Percentiles rank a stretch among this genome's conserved stretches.
Evolutionary conservation across 805 yeast genomes (phyloP).

Genomic region (Cyberlindnera xishuangbannaensis): DNA sequence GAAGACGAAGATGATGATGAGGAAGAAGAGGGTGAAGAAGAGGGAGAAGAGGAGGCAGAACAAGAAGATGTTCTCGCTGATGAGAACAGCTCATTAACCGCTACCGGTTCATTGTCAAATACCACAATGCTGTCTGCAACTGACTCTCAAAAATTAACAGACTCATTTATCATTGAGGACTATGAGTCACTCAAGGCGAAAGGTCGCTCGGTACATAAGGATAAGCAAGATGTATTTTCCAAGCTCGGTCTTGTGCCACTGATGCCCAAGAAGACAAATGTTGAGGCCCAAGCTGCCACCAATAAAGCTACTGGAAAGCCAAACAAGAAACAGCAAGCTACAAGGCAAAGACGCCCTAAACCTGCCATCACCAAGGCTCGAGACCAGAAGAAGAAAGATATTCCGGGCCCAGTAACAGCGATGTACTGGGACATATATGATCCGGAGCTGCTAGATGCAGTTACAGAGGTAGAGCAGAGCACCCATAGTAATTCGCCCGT

Average conservation of each 20-base stretch:
- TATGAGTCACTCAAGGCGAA: slow-evolving; percentile 16
- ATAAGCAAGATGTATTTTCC: slow-evolving; percentile 10
- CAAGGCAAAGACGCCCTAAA: slow-evolving; percentile 8
- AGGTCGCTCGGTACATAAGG: slow-evolving; percentile 20
- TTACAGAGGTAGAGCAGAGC: slow-evolving; percentile 3
- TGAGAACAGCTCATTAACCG: neutral
- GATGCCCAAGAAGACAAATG: slow-evolving; percentile 5
- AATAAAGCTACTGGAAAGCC: no score
- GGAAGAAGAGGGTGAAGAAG: no score
- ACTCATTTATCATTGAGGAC: slow-evolving; percentile 17
- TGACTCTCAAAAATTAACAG: no score
- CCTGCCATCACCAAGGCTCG: slow-evolving; percentile 10
- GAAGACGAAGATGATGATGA: no score
- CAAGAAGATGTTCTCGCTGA: neutral
- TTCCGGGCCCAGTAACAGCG: slow-evolving; percentile 21
- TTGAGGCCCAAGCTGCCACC: no score
- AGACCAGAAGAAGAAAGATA: slow-evolving; percentile 16
- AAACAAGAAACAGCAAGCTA: neutral
- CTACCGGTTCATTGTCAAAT: no score
- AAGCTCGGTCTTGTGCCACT: slow-evolving; percentile 12
- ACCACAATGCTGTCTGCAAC: no score
- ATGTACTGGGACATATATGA: slow-evolving; percentile 15
- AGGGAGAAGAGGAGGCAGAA: neutral
- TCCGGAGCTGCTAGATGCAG: slow-evolving; percentile 3
- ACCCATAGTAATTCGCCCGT: no score